These are phyloP conservation scores for Dacryopinax primogenitus DNA, from an alignment of 768 basidiomycete species.

Conservation along the genomic window DNA sequence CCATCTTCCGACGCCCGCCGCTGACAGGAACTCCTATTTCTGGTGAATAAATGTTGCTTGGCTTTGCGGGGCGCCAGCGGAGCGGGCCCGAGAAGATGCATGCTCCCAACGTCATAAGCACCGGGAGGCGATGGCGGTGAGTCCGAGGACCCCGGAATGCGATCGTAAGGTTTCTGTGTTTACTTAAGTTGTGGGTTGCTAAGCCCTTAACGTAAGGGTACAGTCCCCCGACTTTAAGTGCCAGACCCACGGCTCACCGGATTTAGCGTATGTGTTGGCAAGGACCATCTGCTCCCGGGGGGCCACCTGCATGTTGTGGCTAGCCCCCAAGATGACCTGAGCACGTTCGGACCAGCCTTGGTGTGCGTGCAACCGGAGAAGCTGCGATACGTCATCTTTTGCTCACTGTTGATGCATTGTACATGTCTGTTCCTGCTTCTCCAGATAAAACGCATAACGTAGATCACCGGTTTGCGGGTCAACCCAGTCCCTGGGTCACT, in stretches of 20 bases:
- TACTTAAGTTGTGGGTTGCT: neutral
- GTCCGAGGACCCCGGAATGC: neutral
- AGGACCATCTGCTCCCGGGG: neutral
- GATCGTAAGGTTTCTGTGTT: neutral
- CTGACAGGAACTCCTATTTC: too few relatives aligned
- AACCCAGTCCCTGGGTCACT: too few relatives aligned
- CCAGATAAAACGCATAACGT: too few relatives aligned
- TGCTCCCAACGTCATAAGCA: neutral
- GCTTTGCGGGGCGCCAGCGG: neutral
- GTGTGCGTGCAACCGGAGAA: neutral
- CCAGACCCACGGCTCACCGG: neutral
- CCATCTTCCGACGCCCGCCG: neutral
- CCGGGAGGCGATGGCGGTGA: neutral
- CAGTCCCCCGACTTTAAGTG: neutral
- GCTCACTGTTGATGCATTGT: neutral
- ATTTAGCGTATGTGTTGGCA: neutral
- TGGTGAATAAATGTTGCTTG: neutral
- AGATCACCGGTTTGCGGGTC: too few relatives aligned
- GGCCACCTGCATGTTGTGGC: neutral
- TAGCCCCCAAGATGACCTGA: neutral
- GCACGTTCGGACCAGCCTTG: slow-evolving; percentile 1
- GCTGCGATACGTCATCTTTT: neutral
- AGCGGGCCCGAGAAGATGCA: neutral
- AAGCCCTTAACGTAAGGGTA: neutral
- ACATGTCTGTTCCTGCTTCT: neutral